phyloP scores from a whole-genome alignment of 352 stramenopile genomes.

The Phytopythium helicoides region DNA sequence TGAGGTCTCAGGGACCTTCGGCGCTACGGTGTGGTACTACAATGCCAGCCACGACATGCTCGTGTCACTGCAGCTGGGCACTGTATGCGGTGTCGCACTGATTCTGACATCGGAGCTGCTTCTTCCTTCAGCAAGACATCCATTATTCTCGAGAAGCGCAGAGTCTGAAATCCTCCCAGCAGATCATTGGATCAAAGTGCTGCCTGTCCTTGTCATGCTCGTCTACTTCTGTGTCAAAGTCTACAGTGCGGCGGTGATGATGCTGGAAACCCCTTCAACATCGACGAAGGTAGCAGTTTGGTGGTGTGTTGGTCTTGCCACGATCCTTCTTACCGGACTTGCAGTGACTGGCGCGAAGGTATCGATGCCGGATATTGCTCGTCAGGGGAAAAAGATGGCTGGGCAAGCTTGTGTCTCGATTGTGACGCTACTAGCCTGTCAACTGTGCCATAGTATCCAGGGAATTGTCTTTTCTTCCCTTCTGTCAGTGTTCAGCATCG shows the following conservation, averaged over 20 bases:
- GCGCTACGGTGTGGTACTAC: conserved; percentile 56
- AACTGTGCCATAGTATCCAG: conserved; percentile 35
- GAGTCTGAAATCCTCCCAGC: conserved; percentile 39
- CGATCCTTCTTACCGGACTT: conserved; percentile 43
- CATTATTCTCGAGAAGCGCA: conserved; percentile 15
- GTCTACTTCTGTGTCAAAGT: conserved; percentile 61
- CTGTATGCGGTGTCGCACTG: conserved; percentile 49
- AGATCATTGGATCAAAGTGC: conserved; percentile 80
- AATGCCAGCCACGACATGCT: conserved; percentile 56
- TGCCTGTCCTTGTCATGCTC: conserved; percentile 62
- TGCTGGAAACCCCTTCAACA: conserved; percentile 38
- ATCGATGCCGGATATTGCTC: conserved; percentile 31
- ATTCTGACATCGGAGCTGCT: conserved; percentile 60
- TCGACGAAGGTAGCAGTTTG: conserved; percentile 37
- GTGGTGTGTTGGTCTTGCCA: conserved; percentile 40
- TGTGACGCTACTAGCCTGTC: conserved; percentile 46
- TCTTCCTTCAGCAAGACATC: conserved; percentile 8
- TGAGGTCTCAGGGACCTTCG: conserved; percentile 56
- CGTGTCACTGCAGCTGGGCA: conserved; percentile 70
- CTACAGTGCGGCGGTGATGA: conserved; percentile 36
- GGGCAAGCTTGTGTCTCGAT: conserved; percentile 36
- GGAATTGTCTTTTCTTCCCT: conserved; percentile 53
- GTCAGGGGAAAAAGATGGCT: conserved; percentile 24
- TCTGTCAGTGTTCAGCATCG: conserved; percentile 67
- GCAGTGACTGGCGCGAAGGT: conserved; percentile 41